phyloP scores from a whole-genome alignment of 1,139 yeast species.

The Suhomyces bolitotheri region DNA sequence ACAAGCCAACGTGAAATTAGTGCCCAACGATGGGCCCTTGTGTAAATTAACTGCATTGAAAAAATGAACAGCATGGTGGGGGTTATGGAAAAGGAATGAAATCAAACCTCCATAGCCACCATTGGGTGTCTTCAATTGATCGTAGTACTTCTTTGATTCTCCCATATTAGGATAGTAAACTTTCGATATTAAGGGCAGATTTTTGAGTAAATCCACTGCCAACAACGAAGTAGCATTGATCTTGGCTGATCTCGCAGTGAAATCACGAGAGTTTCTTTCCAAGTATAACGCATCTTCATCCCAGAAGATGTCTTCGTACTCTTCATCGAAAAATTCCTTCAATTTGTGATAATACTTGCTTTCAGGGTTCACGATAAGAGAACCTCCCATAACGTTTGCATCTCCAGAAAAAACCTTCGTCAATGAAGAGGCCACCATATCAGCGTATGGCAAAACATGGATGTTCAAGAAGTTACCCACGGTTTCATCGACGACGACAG shows the following conservation, averaged over 20 bases:
- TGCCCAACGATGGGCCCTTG: slow-evolving; percentile 94
- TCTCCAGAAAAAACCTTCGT: slow-evolving; percentile 95
- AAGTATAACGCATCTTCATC: slow-evolving; percentile 89
- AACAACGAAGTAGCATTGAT: slow-evolving; percentile 67
- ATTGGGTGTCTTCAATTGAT: slow-evolving; percentile 58
- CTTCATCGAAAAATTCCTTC: slow-evolving; percentile 51
- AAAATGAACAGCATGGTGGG: slow-evolving; percentile 67
- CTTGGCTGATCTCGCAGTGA: slow-evolving; percentile 62
- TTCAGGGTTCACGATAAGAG: slow-evolving; percentile 72
- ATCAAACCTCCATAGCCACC: slow-evolving; percentile 96
- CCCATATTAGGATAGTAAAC: slow-evolving; percentile 71
- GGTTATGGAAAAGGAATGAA: slow-evolving; percentile 70
- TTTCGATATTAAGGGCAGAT: slow-evolving; percentile 52
- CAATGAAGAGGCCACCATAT: slow-evolving; percentile 80
- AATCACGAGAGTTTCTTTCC: slow-evolving; percentile 92
- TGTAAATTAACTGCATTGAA: slow-evolving; percentile 75
- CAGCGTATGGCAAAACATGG: slow-evolving; percentile 79
- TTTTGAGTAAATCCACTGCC: slow-evolving; percentile 51
- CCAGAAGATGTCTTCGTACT: slow-evolving; percentile 81
- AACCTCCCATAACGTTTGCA: slow-evolving; percentile 94
- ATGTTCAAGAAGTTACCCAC: slow-evolving; percentile 87
- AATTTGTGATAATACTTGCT: slow-evolving; percentile 55
- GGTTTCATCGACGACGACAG: slow-evolving; percentile 88
- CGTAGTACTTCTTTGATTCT: slow-evolving; percentile 64
- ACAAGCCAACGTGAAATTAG: slow-evolving; percentile 88